Conservation (phyloP, 2,329 filamentous ascomycete species). For the Ophiostoma ulmi region DNA sequence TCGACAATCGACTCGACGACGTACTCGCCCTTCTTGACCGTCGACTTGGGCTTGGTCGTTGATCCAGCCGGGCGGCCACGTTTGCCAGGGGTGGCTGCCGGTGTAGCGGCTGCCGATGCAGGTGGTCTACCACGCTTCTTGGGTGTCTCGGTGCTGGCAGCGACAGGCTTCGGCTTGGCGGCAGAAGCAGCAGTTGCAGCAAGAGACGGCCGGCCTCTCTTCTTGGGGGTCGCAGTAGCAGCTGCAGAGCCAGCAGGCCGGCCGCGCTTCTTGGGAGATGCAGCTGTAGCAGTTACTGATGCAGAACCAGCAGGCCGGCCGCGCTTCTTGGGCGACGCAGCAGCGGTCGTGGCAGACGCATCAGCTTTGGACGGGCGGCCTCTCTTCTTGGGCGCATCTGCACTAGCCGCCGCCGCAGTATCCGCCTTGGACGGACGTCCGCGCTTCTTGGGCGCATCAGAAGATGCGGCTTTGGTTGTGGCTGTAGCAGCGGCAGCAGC, state of each 20-base stretch:
- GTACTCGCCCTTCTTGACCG: slow-evolving; percentile 33
- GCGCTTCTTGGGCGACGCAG: slow-evolving; percentile 13
- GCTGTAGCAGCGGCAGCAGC: neutral
- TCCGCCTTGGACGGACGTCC: neutral
- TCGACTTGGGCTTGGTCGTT: slow-evolving; percentile 24
- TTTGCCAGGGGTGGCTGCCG: slow-evolving; percentile 1
- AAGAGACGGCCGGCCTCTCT: slow-evolving; percentile 13
- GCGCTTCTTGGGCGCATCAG: neutral
- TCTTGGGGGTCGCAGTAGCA: slow-evolving; percentile 13
- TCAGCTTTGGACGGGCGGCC: slow-evolving; percentile 12
- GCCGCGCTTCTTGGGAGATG: slow-evolving; percentile 17
- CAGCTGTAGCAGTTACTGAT: neutral
- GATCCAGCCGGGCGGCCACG: slow-evolving; percentile 11
- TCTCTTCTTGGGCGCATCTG: slow-evolving; percentile 15
- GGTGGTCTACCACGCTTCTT: neutral
- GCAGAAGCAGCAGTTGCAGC: neutral
- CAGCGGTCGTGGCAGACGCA: neutral
- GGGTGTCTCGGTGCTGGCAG: neutral
- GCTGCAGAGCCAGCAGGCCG: neutral
- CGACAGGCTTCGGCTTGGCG: too few species aligned
- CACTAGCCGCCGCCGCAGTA: neutral
- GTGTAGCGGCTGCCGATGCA: slow-evolving; percentile 5
- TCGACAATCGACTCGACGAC: slow-evolving; percentile 47
- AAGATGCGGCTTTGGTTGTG: neutral
- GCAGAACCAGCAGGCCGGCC: neutral